These are phyloP conservation scores for Apostasia shenzhenica DNA, from an alignment of 106 monocot genomes.

Conservation along the genomic window DNA sequence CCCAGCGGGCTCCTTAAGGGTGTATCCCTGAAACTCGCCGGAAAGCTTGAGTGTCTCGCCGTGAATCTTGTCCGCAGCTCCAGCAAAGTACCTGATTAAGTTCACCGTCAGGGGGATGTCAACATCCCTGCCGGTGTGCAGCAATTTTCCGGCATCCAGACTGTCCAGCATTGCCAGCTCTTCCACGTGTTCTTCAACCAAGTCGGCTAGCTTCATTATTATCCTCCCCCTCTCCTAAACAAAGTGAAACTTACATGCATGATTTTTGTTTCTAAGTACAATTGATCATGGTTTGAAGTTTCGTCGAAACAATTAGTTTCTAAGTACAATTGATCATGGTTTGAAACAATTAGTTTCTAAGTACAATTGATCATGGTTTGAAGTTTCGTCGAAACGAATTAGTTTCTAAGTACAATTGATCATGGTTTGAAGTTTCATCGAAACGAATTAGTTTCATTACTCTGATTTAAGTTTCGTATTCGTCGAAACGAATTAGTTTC, in stretches of 20 bases:
- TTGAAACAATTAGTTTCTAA: too few relatives aligned
- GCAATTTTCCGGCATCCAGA: constrained; percentile 48
- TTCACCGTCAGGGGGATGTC: constrained; percentile 30
- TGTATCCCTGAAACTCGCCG: constrained; percentile 42
- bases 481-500: too few relatives aligned
- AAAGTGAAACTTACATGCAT: background rate
- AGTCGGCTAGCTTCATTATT: constrained; percentile 46
- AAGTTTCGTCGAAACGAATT: too few relatives aligned
- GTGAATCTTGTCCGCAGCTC: constrained; percentile 62
- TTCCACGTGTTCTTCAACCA: constrained; percentile 41
- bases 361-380: too few relatives aligned
- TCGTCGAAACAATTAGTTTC: too few relatives aligned
- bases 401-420: too few relatives aligned
- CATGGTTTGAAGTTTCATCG: too few relatives aligned
- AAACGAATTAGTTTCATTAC: too few relatives aligned
- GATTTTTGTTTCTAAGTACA: too few relatives aligned
- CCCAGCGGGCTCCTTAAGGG: constrained; percentile 60
- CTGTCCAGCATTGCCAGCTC: constrained; percentile 45
- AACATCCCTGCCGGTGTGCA: constrained; percentile 9
- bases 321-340: too few relatives aligned
- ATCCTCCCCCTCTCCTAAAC: constrained; percentile 53
- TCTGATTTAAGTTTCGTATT: too few relatives aligned
- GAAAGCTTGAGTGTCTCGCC: constrained; percentile 50
- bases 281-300: too few relatives aligned
- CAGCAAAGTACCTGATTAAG: constrained; percentile 45